A percentile compares a stretch with the other conserved stretches of the same genome.
phyloP scores from a whole-genome alignment of 2,329 filamentous ascomycete species.

The Cryphonectria nitschkei region DNA sequence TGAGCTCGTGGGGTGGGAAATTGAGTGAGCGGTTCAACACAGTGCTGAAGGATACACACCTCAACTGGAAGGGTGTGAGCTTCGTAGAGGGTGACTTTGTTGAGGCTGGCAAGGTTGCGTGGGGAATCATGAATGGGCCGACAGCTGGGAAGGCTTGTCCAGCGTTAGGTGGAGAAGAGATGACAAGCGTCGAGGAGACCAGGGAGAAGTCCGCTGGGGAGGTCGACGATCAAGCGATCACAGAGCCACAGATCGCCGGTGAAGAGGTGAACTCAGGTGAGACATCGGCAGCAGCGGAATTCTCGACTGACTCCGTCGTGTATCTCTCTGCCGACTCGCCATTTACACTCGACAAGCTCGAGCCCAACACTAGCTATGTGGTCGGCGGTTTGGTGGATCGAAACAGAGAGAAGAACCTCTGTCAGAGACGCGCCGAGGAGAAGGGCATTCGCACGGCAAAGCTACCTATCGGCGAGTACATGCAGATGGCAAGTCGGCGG shows the following conservation, averaged over 20 bases:
- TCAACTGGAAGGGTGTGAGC: constrained; percentile 76
- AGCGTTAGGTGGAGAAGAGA: constrained; percentile 62
- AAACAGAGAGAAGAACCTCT: constrained; percentile 94
- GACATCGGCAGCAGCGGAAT: constrained; percentile 35
- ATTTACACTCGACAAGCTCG: constrained; percentile 78
- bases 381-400: constrained; percentile 94
- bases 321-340: constrained; percentile 94
- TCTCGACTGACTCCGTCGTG: constrained; percentile 59
- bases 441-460: constrained; percentile 84
- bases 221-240: constrained; percentile 26
- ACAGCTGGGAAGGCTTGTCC: constrained; percentile 48
- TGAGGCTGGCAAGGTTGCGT: constrained; percentile 66
- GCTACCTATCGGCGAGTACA: constrained; percentile 91
- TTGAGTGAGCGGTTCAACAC: constrained; percentile 81
- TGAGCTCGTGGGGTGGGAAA: constrained; percentile 78
- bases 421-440: constrained; percentile 78
- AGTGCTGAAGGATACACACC: constrained; percentile 70
- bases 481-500: constrained; percentile 84
- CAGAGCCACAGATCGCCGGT: constrained; percentile 29
- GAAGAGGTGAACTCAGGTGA: background rate
- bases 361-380: constrained; percentile 88
- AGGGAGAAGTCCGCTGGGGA: background rate
- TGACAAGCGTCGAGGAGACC: constrained; percentile 33
- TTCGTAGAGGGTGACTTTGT: constrained; percentile 78
- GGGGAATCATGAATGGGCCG: constrained; percentile 65